phyloP scores from a whole-genome alignment of 805 yeast genomes.

The Brettanomyces anomalus region DNA sequence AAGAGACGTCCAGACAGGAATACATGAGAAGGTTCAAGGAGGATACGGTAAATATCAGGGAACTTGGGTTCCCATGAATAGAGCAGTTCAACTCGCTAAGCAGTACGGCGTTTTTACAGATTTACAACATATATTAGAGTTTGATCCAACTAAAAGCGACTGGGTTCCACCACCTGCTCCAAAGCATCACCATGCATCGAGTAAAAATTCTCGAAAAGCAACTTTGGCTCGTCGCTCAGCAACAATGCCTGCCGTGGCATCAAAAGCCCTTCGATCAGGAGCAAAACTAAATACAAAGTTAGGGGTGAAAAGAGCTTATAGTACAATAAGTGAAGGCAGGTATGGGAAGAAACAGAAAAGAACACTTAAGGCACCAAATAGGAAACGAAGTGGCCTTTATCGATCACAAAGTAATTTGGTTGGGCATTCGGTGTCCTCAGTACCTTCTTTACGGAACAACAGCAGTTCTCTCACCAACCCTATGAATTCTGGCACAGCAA shows the following conservation, averaged over 20 bases:
- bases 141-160: slow-evolving; percentile 40
- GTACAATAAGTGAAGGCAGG: not conserved
- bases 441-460: not conserved
- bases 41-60: slow-evolving; percentile 97
- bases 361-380: slow-evolving; percentile 5
- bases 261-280: not conserved
- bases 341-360: not conserved
- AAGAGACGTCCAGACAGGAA: slow-evolving; percentile 83
- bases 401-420: not conserved
- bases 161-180: slow-evolving; percentile 52
- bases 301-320: not conserved
- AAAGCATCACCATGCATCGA: slow-evolving; percentile 57
- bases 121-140: slow-evolving; percentile 60
- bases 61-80: slow-evolving; percentile 85
- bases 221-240: slow-evolving; percentile 1
- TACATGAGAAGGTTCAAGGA: slow-evolving; percentile 92
- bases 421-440: slow-evolving; percentile 1
- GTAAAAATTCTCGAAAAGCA: slow-evolving; percentile 17
- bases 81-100: slow-evolving; percentile 61
- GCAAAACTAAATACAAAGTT: not conserved
- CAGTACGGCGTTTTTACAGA: slow-evolving; percentile 55
- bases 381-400: not conserved
- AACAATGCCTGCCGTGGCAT: not conserved
- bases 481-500: no score
- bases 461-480: not conserved